Base-by-base conservation (phyloP, 352 stramenopile species). In the Pythium dissotocum region DNA sequence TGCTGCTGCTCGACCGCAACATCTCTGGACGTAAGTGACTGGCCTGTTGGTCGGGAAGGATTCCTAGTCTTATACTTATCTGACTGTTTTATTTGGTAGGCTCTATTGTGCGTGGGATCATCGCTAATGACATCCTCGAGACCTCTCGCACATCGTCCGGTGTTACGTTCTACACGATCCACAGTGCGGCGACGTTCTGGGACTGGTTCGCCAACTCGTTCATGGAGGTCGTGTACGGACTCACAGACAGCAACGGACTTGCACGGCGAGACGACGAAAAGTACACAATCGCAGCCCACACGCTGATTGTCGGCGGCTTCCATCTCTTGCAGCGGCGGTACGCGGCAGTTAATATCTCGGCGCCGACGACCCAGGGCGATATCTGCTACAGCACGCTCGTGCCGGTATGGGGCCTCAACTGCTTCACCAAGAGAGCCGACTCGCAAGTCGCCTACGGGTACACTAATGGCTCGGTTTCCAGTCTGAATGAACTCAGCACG, bases 181-280 rank as follows among this genome's bases (percentile, higher is more conserved):
- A 76, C 33, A 87, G 71, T 36, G 35, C 75, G 21, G 72, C 61
- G 14, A 63, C 69, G 12, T 86, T 88, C 36, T 90, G 77, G 79
- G 69, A 83, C 52, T 91, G 83, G 81, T 83, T 91, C 49, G 58
- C 52, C n/a, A 85, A 86, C 58, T 89, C 78, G 28, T 82, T 90
- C 36, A 52, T 91, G 7, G 64, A 58, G 4, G 71, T 81, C 0
- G 72, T 89, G 18, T 90, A 90, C 49, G n/a, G 60, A 16, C 62
- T 60, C 3, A 78, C 58, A 1, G 77, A 77, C 33, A 80, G 61
- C 12, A 71, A 80, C 28, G 65, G 73, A 1, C 35, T 70, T 2
- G 13, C 33, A 10, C 52, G 63, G 0, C 59, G 21, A 18, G 21
- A 36, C 0, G 64, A 82, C 2, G 72, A 85, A 51, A 33, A 72